Evolutionary conservation across 352 stramenopile genomes (phyloP).

Genomic region (Phytophthora pluvialis): DNA sequence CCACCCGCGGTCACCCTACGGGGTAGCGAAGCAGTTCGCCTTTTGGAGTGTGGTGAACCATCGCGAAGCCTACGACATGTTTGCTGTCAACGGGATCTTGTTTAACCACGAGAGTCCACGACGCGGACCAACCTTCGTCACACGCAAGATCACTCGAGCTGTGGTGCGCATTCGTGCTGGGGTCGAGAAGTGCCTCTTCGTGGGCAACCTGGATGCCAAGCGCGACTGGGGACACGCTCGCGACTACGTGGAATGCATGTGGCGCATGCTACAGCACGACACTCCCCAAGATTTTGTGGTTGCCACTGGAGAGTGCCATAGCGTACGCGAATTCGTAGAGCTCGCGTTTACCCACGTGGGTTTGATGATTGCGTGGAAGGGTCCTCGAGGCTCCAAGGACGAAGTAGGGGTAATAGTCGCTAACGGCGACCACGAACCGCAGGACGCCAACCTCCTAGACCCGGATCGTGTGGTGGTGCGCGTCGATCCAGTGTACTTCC

Average conservation of each 20-base stretch:
- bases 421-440: conserved; percentile 18
- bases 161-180: conserved; percentile 94
- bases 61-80: conserved; percentile 96
- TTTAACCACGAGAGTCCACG: conserved; percentile 99
- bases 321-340: conserved; percentile 98
- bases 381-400: conserved; percentile 86
- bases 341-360: conserved; percentile 93
- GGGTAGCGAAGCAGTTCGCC: conserved; percentile 98
- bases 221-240: conserved; percentile 98
- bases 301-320: conserved; percentile 97
- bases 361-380: conserved; percentile 94
- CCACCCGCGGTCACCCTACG: conserved; percentile 98
- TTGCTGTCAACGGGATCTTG: conserved; percentile 97
- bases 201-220: conserved; percentile 97
- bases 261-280: conserved; percentile 96
- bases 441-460: conserved; percentile 43
- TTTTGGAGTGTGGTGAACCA: conserved; percentile 99
- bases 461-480: conserved; percentile 92
- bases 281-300: conserved; percentile 82
- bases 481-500: conserved; percentile 98
- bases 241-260: conserved; percentile 99
- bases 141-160: conserved; percentile 97
- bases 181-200: conserved; percentile 95
- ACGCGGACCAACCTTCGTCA: conserved; percentile 98
- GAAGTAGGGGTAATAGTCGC: conserved; percentile 93